Conservation (phyloP, 2,329 filamentous ascomycete genomes). For the Neodidymelliopsis sp. region DNA sequence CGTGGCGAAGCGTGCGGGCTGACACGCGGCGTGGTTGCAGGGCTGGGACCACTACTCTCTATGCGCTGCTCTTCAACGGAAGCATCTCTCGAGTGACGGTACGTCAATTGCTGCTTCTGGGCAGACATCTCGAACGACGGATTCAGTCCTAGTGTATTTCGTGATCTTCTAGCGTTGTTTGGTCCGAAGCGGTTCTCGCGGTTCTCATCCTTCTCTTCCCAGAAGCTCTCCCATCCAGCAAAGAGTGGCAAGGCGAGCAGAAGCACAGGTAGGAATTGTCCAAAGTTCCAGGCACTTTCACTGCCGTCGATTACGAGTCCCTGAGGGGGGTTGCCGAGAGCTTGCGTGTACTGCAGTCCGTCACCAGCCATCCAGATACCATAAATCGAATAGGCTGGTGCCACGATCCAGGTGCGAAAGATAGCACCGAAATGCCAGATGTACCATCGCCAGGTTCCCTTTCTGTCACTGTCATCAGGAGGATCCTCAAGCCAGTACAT, state of each 20-base stretch:
- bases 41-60: conserved; percentile 19
- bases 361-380: conserved; percentile 37
- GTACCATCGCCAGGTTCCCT: conserved; percentile 27
- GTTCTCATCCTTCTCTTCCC: conserved; percentile 38
- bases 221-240: conserved; percentile 42
- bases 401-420: conserved; percentile 42
- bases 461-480: conserved; percentile 14
- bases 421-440: conserved; percentile 33
- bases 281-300: conserved; percentile 41
- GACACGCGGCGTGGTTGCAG: background rate
- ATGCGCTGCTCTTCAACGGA: conserved; percentile 24
- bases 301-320: conserved; percentile 30
- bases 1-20: conserved; percentile 6
- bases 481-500: conserved; percentile 38
- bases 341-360: conserved; percentile 33
- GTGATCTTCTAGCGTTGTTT: conserved; percentile 12
- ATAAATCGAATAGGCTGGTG: conserved; percentile 39
- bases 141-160: conserved; percentile 7
- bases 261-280: conserved; percentile 41
- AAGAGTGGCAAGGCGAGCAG: conserved; percentile 41
- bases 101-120: conserved; percentile 1
- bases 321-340: conserved; percentile 28
- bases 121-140: conserved; percentile 11
- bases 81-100: conserved; percentile 17
- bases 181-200: conserved; percentile 29